These are phyloP conservation scores for Boletus holoroseus DNA, from an alignment of 1,284 basidiomycete genomes.

Conservation along the genomic window DNA sequence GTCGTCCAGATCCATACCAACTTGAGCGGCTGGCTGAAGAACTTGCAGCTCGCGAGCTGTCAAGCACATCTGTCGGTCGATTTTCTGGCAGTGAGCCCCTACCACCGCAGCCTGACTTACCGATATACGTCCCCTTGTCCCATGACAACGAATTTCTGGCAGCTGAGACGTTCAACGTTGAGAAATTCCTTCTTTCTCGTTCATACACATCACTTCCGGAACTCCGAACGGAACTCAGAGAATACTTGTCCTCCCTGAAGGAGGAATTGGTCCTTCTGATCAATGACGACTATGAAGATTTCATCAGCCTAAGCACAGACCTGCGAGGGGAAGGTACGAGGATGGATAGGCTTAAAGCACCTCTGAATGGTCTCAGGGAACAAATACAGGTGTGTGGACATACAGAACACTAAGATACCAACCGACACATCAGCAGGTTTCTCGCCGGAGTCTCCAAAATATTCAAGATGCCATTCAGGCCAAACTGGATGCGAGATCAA, in stretches of 20 bases:
- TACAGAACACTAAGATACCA: background rate
- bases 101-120: constrained; percentile 46
- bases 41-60: constrained; percentile 53
- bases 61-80: constrained; percentile 12
- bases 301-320: constrained; percentile 91
- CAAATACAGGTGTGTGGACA: constrained; percentile 56
- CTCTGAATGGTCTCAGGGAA: constrained; percentile 56
- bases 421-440: constrained; percentile 42
- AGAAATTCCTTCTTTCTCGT: constrained; percentile 84
- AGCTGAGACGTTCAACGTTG: constrained; percentile 69
- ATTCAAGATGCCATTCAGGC: constrained; percentile 72
- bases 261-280: constrained; percentile 93
- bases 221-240: constrained; percentile 79
- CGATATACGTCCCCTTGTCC: constrained; percentile 71
- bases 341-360: constrained; percentile 60
- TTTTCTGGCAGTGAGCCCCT: constrained; percentile 10
- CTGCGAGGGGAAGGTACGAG: constrained; percentile 77
- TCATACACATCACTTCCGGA: constrained; percentile 84
- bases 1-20: constrained; percentile 49
- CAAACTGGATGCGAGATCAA: constrained; percentile 69
- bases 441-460: constrained; percentile 54
- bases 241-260: constrained; percentile 79
- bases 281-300: constrained; percentile 97
- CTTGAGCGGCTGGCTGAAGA: constrained; percentile 70
- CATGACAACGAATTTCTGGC: constrained; percentile 73